Evolutionary conservation across 2,329 filamentous ascomycete genomes (phyloP), one percentile per base, ranked within the genome.

Genomic region (Zasmidium cellare): DNA sequence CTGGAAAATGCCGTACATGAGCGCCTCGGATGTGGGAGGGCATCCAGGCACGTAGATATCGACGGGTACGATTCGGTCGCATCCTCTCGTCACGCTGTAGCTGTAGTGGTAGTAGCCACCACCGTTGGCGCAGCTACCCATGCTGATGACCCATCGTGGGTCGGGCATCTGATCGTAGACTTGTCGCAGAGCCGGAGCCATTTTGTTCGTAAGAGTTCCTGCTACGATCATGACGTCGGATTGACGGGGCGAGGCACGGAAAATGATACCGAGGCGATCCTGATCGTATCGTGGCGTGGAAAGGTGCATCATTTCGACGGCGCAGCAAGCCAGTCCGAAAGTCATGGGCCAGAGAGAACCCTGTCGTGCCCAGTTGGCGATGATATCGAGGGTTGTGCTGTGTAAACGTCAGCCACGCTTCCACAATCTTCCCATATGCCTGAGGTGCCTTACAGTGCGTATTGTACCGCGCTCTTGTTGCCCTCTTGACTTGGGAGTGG

Each of bases 141-240:
- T 92, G 67, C 84, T 88, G 70, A 88, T 82, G 28, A 92, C 90
- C 90, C 91, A 96, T 70, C 88, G 84, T 18, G 91, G 91, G 31
- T 96, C 91, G 35, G 91, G 90, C 91, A 96, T 96, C 79, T 96
- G 91, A 75, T 96, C 91, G 79, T 96, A 96, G 59, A 94, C 87
- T 77, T 93, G 90, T 72, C 91, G 83, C 67, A 96, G 80, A 25
- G 91, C 91, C 1, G 91, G 90, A 0, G 90, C 91, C 91, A 96
- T 96, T 81, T 96, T 96, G 82, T 96, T 96, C 64, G 90, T 93
- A 58, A 96, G 82, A n/a, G 91, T 96, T 50, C 91, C 91, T 23
- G 91, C 91, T 20, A 96, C 91, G 69, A 96, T 94, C 91, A 96
- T 94, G 65, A 96, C 88, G 75, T 96, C 91, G 60, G 90, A 90